Base-by-base conservation (phyloP, 805 yeast genomes). In the Candida argentea region DNA sequence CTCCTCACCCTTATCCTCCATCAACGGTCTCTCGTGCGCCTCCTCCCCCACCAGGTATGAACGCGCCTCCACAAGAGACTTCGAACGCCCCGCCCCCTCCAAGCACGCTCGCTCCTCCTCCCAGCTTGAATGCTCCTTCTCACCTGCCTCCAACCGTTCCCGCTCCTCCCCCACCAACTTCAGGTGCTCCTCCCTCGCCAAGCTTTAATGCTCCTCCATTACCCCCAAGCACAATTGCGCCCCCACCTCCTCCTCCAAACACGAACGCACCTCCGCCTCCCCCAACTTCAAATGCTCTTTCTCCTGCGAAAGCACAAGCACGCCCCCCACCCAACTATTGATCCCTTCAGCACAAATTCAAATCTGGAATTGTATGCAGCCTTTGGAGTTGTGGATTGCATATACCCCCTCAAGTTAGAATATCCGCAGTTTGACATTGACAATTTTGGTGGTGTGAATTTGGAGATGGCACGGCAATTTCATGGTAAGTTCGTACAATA, bases 121-220 rank as follows among this genome's bases (percentile, higher is more conserved):
- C 25, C 12, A 3, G 25, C 14, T 6, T 8, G 16, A 10, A 15
- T 5, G 29, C 26, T 7, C 33, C 38, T 12, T 36, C 43, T 21
- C 42, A 50, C 12, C 52, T 51, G 9, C 37, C 45, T 13, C 38
- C 46, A 14, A 24, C 32, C 14, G 32, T 32, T 15, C 32, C 47
- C 12, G 37, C 49, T 12, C 54, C 46, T n/a, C 49, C 50, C 22
- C 33, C 44, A 16, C 39, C 39, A n/a, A 26, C 39, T 18, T 13
- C 34, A 15, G 16, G n/a, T 3, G 34, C 30, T 15, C 55, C 48
- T 12, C 50, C 50, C 20, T 34, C 45, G 11, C 36, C 35, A 11
- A 22, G 35, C 13, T 29, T 29, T 23, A 13, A 39, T 24, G 13
- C 17, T 10, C 13, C 16, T 14, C 38, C 42, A 20, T 36, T 40